A percentile compares a stretch with the other conserved stretches of the same genome.
phyloP scores from a whole-genome alignment of 2,329 filamentous ascomycete genomes.

The Apiospora marii region DNA sequence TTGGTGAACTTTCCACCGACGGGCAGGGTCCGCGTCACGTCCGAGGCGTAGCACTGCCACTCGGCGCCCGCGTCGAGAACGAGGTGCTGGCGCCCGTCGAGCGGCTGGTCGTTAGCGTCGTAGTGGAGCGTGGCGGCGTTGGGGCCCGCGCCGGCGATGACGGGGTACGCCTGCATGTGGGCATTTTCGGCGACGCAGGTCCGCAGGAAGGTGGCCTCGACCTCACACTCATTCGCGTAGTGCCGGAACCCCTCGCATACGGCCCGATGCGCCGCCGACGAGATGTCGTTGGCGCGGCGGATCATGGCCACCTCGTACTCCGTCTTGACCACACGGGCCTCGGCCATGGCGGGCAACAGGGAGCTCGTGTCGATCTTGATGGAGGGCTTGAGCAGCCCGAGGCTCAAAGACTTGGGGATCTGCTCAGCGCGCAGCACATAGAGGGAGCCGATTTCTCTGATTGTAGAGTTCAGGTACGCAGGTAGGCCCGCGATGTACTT shows the following conservation, averaged over 20 bases:
- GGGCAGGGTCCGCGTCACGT: conserved; percentile 89
- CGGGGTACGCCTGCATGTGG: conserved; percentile 81
- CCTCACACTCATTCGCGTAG: conserved; percentile 80
- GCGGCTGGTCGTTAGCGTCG: conserved; percentile 75
- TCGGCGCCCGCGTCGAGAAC: conserved; percentile 90
- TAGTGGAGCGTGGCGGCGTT: conserved; percentile 92
- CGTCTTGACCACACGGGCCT: conserved; percentile 82
- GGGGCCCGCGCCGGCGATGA: conserved; percentile 86
- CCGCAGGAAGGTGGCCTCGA: conserved; percentile 80
- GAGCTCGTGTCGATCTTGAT: conserved; percentile 55
- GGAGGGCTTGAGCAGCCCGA: conserved; percentile 36
- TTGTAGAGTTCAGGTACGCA: conserved; percentile 57
- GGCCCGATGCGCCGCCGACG: conserved; percentile 76
- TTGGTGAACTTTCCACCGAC: conserved; percentile 60
- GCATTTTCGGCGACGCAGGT: conserved; percentile 77
- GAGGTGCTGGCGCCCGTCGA: conserved; percentile 75
- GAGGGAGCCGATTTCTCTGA: conserved; percentile 51
- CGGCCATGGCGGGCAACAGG: conserved; percentile 78
- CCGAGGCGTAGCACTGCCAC: conserved; percentile 84
- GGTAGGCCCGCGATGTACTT: conserved; percentile 60
- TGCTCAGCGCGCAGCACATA: conserved; percentile 57
- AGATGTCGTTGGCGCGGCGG: conserved; percentile 81
- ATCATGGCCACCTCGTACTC: conserved; percentile 86
- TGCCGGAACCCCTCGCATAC: conserved; percentile 70
- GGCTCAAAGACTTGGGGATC: conserved; percentile 43